Evolutionary conservation across 2,329 filamentous ascomycete species (phyloP), one percentile per base, ranked within the genome.

Genomic region (Phialocephala subalpina): DNA sequence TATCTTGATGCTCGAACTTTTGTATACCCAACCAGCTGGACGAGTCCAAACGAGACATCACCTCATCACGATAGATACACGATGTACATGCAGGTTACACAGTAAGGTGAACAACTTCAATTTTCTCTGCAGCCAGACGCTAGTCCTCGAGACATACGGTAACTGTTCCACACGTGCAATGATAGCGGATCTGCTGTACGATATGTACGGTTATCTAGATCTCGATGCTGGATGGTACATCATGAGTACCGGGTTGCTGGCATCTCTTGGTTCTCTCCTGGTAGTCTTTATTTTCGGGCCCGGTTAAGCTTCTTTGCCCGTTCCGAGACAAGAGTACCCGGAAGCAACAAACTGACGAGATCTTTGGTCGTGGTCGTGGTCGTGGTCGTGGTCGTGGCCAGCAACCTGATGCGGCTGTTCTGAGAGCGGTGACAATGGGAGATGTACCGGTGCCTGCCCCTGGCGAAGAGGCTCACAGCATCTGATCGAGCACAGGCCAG

Each of bases 401-500:
- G 29, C 29, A 36, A 52, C 18, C 40, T 29, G 11, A 47, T 33
- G 29, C 27, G 22, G 11, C n/a, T 22, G n/a, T 20, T 49, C 45
- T 22, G 20, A 49, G 11, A 22, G 20, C n/a, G 20, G 2, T 49
- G 45, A 49, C n/a, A 3, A 25, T 25, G 20, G 49, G n/a, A 62
- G 40, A 62, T 36, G 4, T 33, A 27, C 25, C 12, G 20, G n/a
- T 33, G 16, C 60, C 60, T 33, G 16, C 60, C 60, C 60, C 52
- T 62, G 60, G 53, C 12, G 42, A 58, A 33, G 56, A 55, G 56
- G 62, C 62, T 64, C 62, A 56, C 40, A 29, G 55, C 40, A 47
- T 20, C 25, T 55, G 22, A 53, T 55, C 20, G 62, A 65, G 67
- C 65, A 69, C 67, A 69, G 65, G 64, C 62, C 67, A 64, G 36